phyloP scores from a whole-genome alignment of 2,329 filamentous ascomycete genomes.

The Botryotinia calthae region DNA sequence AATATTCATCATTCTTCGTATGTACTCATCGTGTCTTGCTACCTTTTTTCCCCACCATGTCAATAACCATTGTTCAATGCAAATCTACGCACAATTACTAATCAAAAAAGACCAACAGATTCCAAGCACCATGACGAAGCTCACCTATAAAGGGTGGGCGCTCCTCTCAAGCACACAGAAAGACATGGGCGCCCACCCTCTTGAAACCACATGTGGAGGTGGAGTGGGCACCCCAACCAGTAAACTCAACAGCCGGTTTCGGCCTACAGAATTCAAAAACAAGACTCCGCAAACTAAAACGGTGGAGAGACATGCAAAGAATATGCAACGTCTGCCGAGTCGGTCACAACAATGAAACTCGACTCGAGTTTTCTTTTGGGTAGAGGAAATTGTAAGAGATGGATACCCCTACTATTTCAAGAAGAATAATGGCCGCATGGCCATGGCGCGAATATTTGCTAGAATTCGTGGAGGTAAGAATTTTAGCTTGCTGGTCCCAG shows the following conservation, averaged over 20 bases:
- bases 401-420: neutral
- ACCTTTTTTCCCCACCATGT: neutral
- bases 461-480: neutral
- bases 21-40: neutral
- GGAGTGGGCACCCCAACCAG: neutral
- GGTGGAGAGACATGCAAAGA: fast-evolving
- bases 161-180: neutral
- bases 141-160: neutral
- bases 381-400: conserved; percentile 11
- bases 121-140: neutral
- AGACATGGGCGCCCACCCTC: neutral
- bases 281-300: neutral
- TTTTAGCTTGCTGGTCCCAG: neutral
- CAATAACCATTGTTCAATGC: fast-evolving
- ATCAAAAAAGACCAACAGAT: neutral
- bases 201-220: neutral
- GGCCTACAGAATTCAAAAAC: neutral
- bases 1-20: neutral
- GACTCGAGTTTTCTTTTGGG: neutral
- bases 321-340: neutral
- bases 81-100: neutral
- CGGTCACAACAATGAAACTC: neutral
- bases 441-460: neutral
- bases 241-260: fast-evolving
- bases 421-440: conserved; percentile 6